phyloP scores from a whole-genome alignment of 2,329 filamentous ascomycete species.

The Fusarium torulosum region DNA sequence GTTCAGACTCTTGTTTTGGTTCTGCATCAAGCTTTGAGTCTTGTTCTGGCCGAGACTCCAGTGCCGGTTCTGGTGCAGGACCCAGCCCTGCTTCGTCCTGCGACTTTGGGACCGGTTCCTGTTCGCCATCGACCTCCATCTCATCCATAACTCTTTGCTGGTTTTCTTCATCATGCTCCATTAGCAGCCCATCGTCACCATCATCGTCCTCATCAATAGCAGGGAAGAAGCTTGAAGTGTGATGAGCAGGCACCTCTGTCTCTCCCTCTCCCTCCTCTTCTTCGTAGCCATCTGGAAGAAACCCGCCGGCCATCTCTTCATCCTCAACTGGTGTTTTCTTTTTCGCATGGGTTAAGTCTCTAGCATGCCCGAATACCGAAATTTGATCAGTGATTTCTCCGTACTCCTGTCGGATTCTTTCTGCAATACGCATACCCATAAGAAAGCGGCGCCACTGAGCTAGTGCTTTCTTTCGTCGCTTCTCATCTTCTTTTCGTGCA shows the following conservation, averaged over 20 bases:
- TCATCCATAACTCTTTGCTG: background rate
- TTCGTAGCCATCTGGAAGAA: constrained; percentile 69
- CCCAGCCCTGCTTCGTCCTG: background rate
- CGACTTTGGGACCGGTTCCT: background rate
- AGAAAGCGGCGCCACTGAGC: constrained; percentile 88
- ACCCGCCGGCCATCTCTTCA: constrained; percentile 71
- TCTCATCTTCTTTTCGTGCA: constrained; percentile 83
- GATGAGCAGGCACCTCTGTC: constrained; percentile 47
- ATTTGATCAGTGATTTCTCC: constrained; percentile 68
- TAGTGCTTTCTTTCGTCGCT: constrained; percentile 79
- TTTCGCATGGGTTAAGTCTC: constrained; percentile 21
- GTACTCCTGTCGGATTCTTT: constrained; percentile 82
- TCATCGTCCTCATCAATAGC: constrained; percentile 59
- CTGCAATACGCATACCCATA: constrained; percentile 84
- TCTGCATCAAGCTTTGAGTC: background rate
- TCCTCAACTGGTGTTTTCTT: constrained; percentile 51
- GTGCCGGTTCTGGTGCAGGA: background rate
- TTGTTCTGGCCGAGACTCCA: background rate
- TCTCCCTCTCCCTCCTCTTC: constrained; percentile 59
- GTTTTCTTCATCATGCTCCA: constrained; percentile 48
- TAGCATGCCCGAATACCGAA: constrained; percentile 67
- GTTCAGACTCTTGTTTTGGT: background rate
- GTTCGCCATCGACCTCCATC: constrained; percentile 14
- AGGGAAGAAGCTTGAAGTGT: constrained; percentile 63
- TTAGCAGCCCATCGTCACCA: constrained; percentile 51